Conservation (phyloP, 73 alveolate species). For the Tetrahymena borealis region DNA sequence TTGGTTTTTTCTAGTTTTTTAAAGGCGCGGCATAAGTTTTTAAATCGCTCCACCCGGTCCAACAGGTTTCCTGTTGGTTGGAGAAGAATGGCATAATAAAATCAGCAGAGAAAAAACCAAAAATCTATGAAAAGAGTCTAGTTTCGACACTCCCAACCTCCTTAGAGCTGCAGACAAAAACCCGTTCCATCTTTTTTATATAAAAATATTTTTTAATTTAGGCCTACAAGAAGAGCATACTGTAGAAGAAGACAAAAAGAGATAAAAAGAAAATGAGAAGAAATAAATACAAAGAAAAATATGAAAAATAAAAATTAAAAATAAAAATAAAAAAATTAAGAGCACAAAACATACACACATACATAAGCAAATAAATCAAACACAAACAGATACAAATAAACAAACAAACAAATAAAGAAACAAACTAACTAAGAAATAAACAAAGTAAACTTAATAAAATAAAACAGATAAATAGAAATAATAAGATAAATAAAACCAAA, state of each 20-base stretch:
- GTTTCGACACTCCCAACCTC: background rate
- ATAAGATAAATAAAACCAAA: background rate
- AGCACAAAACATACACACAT: no score
- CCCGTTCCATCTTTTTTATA: conserved; percentile 2
- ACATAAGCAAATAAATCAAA: background rate
- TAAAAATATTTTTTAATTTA: background rate
- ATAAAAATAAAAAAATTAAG: background rate
- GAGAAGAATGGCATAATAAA: background rate
- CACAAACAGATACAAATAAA: background rate
- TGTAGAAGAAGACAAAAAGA: background rate
- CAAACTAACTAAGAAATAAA: background rate
- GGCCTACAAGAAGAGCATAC: background rate
- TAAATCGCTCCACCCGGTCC: conserved; percentile 7
- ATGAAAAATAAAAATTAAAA: background rate
- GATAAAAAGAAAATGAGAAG: background rate
- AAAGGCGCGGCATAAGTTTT: background rate
- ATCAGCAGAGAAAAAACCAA: background rate
- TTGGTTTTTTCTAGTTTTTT: background rate
- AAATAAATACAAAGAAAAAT: background rate
- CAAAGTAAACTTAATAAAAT: background rate
- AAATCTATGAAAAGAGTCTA: background rate
- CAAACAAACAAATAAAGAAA: background rate
- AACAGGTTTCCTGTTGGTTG: conserved; percentile 2
- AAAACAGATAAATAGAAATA: background rate
- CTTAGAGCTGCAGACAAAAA: background rate